phyloP scores from a whole-genome alignment of 257 asterid genomes.

The Solanum pennellii region DNA sequence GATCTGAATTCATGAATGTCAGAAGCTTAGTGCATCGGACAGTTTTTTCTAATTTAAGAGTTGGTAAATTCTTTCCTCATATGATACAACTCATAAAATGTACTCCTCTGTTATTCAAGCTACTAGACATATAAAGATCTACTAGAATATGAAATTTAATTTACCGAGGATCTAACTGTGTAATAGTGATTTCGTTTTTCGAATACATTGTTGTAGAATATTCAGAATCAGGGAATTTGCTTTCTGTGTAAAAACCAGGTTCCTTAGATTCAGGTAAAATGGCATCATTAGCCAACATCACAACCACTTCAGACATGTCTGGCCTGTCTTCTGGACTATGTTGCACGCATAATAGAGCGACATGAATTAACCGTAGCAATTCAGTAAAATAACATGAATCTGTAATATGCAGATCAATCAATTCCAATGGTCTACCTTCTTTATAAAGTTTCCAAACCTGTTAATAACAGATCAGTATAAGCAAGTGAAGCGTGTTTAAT shows the following conservation, averaged over 20 bases:
- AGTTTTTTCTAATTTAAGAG: background rate
- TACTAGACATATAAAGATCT: background rate
- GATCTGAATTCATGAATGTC: background rate
- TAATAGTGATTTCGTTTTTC: background rate
- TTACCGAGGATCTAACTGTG: background rate
- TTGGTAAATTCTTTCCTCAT: background rate
- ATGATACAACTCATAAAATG: background rate
- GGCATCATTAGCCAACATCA: slow-evolving; percentile 13
- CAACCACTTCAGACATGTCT: slow-evolving; percentile 14
- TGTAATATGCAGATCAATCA: background rate
- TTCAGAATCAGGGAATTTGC: background rate
- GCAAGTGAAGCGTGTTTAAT: background rate
- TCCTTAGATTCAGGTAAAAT: slow-evolving; percentile 7
- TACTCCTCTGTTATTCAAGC: background rate
- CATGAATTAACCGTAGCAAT: slow-evolving; percentile 6
- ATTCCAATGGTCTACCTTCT: slow-evolving; percentile 10
- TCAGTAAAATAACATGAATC: background rate
- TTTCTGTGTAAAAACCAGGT: background rate
- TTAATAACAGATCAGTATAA: background rate
- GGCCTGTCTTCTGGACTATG: slow-evolving; percentile 10
- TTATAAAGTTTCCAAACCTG: slow-evolving; percentile 14
- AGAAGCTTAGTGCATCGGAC: background rate
- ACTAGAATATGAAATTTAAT: background rate
- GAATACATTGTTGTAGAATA: background rate
- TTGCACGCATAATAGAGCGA: slow-evolving; percentile 13